Evolutionary conservation across 352 stramenopile species (phyloP).

Genomic region (Pythium utonaiense): DNA sequence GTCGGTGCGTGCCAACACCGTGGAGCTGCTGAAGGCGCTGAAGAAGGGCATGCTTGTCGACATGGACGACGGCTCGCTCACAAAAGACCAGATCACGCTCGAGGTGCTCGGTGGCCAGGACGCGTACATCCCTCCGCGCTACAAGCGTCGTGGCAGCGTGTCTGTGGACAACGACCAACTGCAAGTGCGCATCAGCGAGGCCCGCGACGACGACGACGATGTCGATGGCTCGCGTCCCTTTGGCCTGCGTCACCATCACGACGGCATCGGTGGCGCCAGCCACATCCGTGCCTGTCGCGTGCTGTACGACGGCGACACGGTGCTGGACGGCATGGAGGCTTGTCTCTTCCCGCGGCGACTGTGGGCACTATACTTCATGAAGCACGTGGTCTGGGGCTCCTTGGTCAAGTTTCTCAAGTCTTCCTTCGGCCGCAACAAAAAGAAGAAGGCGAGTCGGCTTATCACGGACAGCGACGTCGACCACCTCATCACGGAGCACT

Average conservation of each 20-base stretch:
- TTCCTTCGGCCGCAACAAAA: slow-evolving; percentile 45
- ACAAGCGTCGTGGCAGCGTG: slow-evolving; percentile 25
- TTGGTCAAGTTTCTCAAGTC: slow-evolving; percentile 35
- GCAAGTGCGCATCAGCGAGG: slow-evolving; percentile 44
- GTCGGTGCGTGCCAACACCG: slow-evolving; percentile 44
- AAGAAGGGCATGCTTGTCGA: slow-evolving; percentile 56
- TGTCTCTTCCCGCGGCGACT: slow-evolving; percentile 50
- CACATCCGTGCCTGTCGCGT: slow-evolving; percentile 76
- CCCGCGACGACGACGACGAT: slow-evolving; percentile 34
- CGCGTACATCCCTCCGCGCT: slow-evolving; percentile 44
- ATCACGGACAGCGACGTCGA: slow-evolving; percentile 70
- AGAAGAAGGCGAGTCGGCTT: slow-evolving; percentile 32
- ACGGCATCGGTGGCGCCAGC: slow-evolving; percentile 35
- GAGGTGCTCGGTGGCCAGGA: slow-evolving; percentile 64
- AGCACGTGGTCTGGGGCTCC: slow-evolving; percentile 47
- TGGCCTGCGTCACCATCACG: slow-evolving; percentile 51
- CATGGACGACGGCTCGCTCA: slow-evolving; percentile 74
- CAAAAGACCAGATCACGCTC: slow-evolving; percentile 74
- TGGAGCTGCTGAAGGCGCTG: slow-evolving; percentile 50
- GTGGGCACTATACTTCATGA: slow-evolving; percentile 62
- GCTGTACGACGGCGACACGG: slow-evolving; percentile 66
- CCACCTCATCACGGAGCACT: slow-evolving; percentile 57
- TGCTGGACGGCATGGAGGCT: slow-evolving; percentile 64
- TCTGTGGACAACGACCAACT: slow-evolving; percentile 23
- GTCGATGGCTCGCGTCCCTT: slow-evolving; percentile 40